phyloP scores from a whole-genome alignment of 208 protist genomes.

The Wallacemonas rigidus region DNA sequence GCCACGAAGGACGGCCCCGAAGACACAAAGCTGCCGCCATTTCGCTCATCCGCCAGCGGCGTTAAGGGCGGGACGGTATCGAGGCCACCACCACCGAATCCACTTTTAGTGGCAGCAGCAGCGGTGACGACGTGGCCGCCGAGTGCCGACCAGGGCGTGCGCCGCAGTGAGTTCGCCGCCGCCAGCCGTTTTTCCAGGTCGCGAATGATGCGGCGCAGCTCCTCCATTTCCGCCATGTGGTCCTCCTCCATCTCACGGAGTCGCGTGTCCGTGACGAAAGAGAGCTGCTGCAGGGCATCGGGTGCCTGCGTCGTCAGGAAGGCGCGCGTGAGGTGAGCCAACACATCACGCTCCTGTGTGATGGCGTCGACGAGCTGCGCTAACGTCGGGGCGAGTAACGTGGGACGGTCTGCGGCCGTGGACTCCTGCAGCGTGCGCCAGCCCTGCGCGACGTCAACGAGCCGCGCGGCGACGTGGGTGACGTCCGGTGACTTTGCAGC shows the following conservation, averaged over 20 bases:
- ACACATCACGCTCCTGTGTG: constrained; percentile 20
- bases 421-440: not conserved
- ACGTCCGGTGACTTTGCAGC: not conserved
- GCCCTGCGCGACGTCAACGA: not conserved
- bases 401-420: not conserved
- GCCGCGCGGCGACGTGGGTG: not conserved
- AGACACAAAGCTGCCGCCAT: not conserved
- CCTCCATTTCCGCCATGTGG: constrained; percentile 31
- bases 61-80: not conserved
- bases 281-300: not conserved
- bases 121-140: not conserved
- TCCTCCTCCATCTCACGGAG: constrained; percentile 44
- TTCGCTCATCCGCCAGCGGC: not conserved
- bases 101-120: not conserved
- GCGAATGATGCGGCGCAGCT: constrained; percentile 29
- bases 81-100: not conserved
- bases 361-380: constrained; percentile 10
- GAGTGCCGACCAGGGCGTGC: constrained; percentile 21
- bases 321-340: constrained; percentile 15
- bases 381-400: not conserved
- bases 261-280: constrained; percentile 20
- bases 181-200: constrained; percentile 37
- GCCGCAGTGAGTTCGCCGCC: constrained; percentile 14
- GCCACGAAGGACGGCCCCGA: not conserved
- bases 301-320: constrained; percentile 3